Base-by-base conservation (phyloP, 768 basidiomycete genomes). In the Hericium rajendrae region DNA sequence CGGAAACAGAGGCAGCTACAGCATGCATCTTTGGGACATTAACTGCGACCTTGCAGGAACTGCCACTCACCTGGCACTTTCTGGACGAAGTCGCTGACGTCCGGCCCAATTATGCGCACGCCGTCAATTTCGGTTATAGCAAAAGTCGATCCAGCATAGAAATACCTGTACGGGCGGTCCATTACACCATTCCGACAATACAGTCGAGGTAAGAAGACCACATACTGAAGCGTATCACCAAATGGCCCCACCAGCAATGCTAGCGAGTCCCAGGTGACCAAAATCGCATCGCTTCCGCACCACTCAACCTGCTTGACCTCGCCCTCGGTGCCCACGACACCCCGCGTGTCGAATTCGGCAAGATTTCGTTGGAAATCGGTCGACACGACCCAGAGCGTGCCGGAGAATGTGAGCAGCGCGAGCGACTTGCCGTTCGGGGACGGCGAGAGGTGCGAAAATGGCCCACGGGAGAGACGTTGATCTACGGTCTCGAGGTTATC, bases 281-380 rank as follows among this genome's bases (percentile, higher is more conserved):
- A 76, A 48, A 98, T 87, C 0, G 94, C 92, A 70, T 99, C 94
- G 66, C 93, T 92, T 1, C 94, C 94, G 68, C 94, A 97, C 97
- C 97, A 99, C 65, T 88, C 88, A 0, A 93, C 84, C 62, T 87
- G 86, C 38, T 76, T 75, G 2, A 90, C 77, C 3, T 75, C 69
- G 2, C 84, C 86, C 18, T 82, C 76, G 0, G 78, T 80, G 6
- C 76, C 81, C 58, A 73, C 66, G 32, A 80, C 77, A 26, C 73
- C 75, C 8, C 69, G 75, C 2, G 88, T 88, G 57, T 93, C 83
- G 62, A 91, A 93, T 67, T 97, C 94, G 3, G 91, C 89, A 63
- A 95, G 78, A 64, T 80, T 89, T 43, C 91, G 80, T 61, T 90
- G 86, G 67, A 98, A 97, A 69, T 97, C 92, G 12, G 85, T 81